Conservation (phyloP, 768 basidiomycete species). For the Wakefieldia striispora region DNA sequence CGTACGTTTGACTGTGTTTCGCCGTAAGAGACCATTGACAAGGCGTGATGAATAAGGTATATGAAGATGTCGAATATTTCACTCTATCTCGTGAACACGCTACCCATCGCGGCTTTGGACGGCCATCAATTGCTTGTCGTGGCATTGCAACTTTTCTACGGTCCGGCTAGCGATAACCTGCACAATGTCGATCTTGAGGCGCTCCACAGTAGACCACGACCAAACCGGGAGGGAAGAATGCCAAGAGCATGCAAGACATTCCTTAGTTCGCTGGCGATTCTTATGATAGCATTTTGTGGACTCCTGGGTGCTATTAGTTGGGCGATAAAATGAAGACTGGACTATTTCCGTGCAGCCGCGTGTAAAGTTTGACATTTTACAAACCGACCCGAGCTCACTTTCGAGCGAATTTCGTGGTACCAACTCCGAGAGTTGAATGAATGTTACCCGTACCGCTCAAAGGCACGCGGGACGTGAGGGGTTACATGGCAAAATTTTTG, state of each 20-base stretch:
- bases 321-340: constrained; percentile 11
- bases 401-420: no score
- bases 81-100: constrained; percentile 77
- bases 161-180: background rate
- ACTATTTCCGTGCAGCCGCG: no score
- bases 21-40: background rate
- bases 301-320: constrained; percentile 19
- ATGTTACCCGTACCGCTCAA: background rate
- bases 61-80: constrained; percentile 67
- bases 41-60: constrained; percentile 43
- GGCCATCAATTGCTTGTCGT: constrained; percentile 57
- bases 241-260: constrained; percentile 15
- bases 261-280: constrained; percentile 19
- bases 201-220: constrained; percentile 1
- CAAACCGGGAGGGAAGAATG: constrained; percentile 5
- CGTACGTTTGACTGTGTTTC: constrained; percentile 24
- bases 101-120: constrained; percentile 72
- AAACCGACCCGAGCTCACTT: no score
- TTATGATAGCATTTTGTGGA: constrained; percentile 21
- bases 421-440: background rate
- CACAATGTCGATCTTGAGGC: constrained; percentile 23
- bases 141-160: constrained; percentile 24
- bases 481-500: background rate
- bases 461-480: no score
- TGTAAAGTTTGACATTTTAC: no score